Conservation (phyloP, 441 rosid genomes). For the Biscutella auriculata region DNA sequence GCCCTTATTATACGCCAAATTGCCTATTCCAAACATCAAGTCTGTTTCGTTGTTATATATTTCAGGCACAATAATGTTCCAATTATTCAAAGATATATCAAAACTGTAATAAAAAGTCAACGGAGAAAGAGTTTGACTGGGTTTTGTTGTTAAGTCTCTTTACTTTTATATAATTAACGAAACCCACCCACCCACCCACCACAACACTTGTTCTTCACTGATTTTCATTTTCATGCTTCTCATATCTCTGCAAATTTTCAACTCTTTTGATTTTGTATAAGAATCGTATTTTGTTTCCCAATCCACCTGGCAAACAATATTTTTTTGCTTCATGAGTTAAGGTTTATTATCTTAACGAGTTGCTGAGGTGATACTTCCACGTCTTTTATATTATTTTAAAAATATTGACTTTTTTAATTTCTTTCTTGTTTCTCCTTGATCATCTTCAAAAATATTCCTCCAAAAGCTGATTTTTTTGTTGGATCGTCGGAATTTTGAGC, state of each 20-base stretch:
- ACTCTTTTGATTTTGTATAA: background rate
- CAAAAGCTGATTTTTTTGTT: constrained; percentile 2
- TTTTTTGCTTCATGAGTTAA: constrained; percentile 2
- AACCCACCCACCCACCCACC: background rate
- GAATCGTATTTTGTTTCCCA: background rate
- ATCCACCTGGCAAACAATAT: constrained; percentile 20
- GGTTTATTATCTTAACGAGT: constrained; percentile 21
- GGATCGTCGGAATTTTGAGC: constrained; percentile 7
- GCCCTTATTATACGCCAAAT: no score
- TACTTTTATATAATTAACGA: no score
- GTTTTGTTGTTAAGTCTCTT: no score
- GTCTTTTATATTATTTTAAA: constrained; percentile 10
- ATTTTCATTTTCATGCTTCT: constrained; percentile 22
- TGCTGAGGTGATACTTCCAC: constrained; percentile 27
- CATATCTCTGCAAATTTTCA: constrained; percentile 15
- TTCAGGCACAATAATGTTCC: no score
- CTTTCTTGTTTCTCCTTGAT: background rate
- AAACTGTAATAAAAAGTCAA: no score
- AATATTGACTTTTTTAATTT: constrained; percentile 9
- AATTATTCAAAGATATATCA: no score
- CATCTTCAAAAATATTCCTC: background rate
- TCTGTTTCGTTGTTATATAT: no score
- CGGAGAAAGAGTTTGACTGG: no score
- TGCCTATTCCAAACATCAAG: no score
- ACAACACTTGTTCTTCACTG: background rate